Evolutionary conservation across 2,329 filamentous ascomycete genomes (phyloP), one percentile per base, ranked within the genome.

Genomic region (Tolypocladium ovalisporum): DNA sequence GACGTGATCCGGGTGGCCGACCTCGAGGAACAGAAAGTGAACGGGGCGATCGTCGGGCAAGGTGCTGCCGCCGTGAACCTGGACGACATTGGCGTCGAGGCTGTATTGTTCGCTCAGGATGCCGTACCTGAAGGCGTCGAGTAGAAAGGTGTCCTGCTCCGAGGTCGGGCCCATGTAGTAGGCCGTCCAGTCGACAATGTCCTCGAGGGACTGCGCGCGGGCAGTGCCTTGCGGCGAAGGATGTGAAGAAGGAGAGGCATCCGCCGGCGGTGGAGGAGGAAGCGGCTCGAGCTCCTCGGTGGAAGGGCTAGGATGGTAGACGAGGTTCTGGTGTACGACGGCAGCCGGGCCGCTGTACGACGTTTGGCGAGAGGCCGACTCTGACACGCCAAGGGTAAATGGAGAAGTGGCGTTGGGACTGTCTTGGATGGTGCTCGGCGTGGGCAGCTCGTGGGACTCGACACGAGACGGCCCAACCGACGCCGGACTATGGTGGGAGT

Each of bases 91-190:
- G 58, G 73, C 75, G 57, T 76, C 75, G 9, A 78, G 68, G 32
- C 74, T 73, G 22, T 71, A 69, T n/a, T 73, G 72, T 53, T 72
- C 70, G 49, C 76, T 77, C 51, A 77, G 65, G 34, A 79, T 72
- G 22, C 75, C 70, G 39, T 76, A 78, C 22, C 76, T 68, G 56
- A 79, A 78, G 13, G 75, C 76, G 40, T 74, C 73, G 5, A 79
- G 67, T 10, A 79, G 68, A 60, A 76, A 71, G 1, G 75, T 71
- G 56, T 79, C 77, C 60, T 79, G 76, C 63, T 79, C 76, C 12
- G 70, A 73, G 2, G 74, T 69, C 17, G 73, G 67, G 0, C 76
- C 76, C 66, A 79, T 72, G 15, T 68, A 75, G 62, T 78, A 76
- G 15, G 76, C 73, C 1, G 76, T 77, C 22, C 68, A 63, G 56